phyloP scores from a whole-genome alignment of 768 basidiomycete genomes.

The Boletus tylopilopsis region DNA sequence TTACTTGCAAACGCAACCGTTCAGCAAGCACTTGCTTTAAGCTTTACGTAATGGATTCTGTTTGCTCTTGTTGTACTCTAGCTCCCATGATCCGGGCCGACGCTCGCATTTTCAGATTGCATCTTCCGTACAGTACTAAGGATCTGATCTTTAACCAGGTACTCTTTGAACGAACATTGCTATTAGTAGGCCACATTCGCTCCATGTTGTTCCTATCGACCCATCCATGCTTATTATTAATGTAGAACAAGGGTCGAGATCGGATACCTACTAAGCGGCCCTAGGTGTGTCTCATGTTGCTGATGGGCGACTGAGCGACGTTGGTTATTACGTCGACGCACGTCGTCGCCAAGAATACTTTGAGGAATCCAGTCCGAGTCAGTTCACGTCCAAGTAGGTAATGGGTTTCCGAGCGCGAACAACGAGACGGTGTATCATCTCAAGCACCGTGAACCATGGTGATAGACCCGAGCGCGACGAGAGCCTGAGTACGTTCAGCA shows the following conservation, averaged over 20 bases:
- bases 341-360: constrained; percentile 17
- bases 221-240: no score
- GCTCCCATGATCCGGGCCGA: no score
- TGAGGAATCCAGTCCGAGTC: constrained; percentile 25
- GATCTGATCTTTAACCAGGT: no score
- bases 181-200: no score
- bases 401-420: constrained; percentile 18
- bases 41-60: background rate
- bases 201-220: no score
- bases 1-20: constrained; percentile 1
- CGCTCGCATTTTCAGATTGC: no score
- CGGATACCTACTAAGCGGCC: no score
- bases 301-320: constrained; percentile 9
- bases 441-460: background rate
- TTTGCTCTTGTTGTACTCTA: background rate
- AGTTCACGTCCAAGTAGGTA: background rate
- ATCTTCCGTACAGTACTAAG: no score
- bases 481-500: constrained; percentile 3
- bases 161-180: no score
- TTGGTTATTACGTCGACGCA: constrained; percentile 21
- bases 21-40: background rate
- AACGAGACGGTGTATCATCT: constrained; percentile 7
- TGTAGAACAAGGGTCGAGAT: no score
- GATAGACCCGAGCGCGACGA: constrained; percentile 6
- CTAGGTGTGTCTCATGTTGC: no score